These are phyloP conservation scores for Talaromyces pinophilus DNA, from an alignment of 2,329 filamentous ascomycete species.

Conservation along the genomic window DNA sequence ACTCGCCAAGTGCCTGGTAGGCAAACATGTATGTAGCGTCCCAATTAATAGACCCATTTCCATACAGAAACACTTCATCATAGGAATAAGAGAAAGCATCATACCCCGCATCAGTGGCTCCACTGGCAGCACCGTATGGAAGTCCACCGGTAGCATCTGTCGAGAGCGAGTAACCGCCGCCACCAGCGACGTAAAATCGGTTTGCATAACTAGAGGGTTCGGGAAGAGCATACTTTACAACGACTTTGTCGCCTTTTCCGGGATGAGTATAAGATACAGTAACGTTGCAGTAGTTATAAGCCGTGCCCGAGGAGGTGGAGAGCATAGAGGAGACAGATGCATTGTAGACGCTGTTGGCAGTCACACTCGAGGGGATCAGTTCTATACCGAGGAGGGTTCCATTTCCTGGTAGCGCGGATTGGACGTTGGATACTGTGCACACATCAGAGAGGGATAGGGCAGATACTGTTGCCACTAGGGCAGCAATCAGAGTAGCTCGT, in stretches of 20 bases:
- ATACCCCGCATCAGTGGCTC: background rate
- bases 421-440: background rate
- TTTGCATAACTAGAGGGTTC: background rate
- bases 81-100: background rate
- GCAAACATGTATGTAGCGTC: conserved; percentile 19
- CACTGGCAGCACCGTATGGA: background rate
- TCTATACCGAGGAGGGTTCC: background rate
- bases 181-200: background rate
- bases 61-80: background rate
- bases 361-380: background rate
- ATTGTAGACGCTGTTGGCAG: background rate
- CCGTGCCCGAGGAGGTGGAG: background rate
- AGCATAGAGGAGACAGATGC: background rate
- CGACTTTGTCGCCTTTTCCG: background rate
- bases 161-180: background rate
- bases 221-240: background rate
- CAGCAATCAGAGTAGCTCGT: background rate
- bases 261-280: background rate
- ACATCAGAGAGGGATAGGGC: background rate
- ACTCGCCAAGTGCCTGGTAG: conserved; percentile 16
- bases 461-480: background rate
- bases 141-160: background rate
- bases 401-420: background rate
- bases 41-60: conserved; percentile 17
- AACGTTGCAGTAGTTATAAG: background rate